Base-by-base conservation (phyloP, 1,284 basidiomycete genomes). In the Tilletia caries region DNA sequence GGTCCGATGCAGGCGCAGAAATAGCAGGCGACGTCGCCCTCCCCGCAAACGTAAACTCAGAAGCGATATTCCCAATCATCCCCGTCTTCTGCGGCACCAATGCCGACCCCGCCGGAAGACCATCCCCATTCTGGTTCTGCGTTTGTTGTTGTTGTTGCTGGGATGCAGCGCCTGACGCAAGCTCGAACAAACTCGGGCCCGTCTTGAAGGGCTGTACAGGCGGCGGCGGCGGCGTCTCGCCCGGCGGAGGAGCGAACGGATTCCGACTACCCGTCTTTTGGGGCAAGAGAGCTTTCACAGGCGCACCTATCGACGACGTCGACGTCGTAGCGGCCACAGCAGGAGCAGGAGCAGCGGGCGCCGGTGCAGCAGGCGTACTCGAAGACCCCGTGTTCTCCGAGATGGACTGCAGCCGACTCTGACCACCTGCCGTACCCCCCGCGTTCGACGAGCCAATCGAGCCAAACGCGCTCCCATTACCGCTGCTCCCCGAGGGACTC, bases 251-350 rank as follows among this genome's bases (percentile, higher is more conserved):
- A 6, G 94, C 94, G 78, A 98, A 98, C 0, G 95, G 95, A 86
- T 98, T 98, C 78, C 90, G 90, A 2, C 92, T 92, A 23, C 95
- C 95, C 1, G 95, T 98, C 83, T 91, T 89, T 83, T 98, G 95
- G 4, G 93, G 87, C 78, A 89, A 89, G n/a, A 98, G 87, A 1
- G 85, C 83, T 72, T 85, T 84, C 20, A 84, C 76, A 15, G 88
- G 86, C 8, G 86, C 86, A 5, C 77, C 70, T 46, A 76, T 78
- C 25, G 79, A 76, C 13, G 76, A 75, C 23, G 79, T 77, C 48
- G 58, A 70, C 70, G 60, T 80, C 78, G 46, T 73, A 70, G 69
- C 41, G 86, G 85, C 8, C 3, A 18, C 37, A 1, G 52, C 27
- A 41, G 6, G 15, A n/a, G 48, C 15, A n/a, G 29, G 5, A 25